Evolutionary conservation across 345 rosid species (phyloP).

Genomic region (Pistacia integerrima): DNA sequence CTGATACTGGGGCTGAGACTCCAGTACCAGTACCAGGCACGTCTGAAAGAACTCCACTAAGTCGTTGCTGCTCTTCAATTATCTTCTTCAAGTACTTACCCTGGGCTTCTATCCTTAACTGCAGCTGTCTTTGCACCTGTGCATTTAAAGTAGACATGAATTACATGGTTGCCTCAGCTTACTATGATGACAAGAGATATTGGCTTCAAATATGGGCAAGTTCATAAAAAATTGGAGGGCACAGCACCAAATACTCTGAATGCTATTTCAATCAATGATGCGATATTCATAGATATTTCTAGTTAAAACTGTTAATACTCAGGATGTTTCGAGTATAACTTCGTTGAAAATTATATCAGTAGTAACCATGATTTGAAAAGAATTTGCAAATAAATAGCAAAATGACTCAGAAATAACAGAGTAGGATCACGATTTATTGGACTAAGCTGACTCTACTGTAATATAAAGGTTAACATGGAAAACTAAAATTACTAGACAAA

Average conservation of each 20-base stretch:
- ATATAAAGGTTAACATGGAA: background rate
- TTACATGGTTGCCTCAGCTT: background rate
- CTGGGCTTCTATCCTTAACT: conserved; percentile 95
- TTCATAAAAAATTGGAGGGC: background rate
- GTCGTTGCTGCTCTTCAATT: conserved; percentile 95
- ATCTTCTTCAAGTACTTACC: conserved; percentile 98
- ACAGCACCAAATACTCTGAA: background rate
- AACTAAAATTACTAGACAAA: background rate
- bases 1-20: conserved; percentile 43
- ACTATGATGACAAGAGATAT: background rate
- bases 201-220: background rate
- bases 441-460: background rate
- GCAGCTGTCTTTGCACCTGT: conserved; percentile 98
- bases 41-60: conserved; percentile 72
- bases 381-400: background rate
- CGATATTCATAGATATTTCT: background rate
- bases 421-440: background rate
- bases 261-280: background rate
- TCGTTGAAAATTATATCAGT: background rate
- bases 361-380: background rate
- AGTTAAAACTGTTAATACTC: background rate
- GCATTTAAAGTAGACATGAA: conserved; percentile 19
- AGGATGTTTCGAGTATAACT: background rate
- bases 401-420: background rate
- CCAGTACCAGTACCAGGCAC: conserved; percentile 44